Conservation (phyloP, 331 rosid species). For the Prunus yedoensis region DNA sequence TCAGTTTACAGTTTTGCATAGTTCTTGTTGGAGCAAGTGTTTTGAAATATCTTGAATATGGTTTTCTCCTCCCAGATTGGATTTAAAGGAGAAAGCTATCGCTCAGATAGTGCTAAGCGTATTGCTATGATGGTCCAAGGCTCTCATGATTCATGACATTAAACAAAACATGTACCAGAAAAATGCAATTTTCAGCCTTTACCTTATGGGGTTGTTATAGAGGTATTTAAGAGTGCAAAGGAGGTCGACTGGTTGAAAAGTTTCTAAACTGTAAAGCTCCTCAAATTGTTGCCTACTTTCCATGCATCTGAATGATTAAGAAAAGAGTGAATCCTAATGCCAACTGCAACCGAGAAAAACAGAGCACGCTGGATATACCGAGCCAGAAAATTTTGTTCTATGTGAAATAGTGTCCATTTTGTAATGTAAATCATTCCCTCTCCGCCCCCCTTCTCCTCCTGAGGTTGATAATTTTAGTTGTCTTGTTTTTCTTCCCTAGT, state of each 20-base stretch:
- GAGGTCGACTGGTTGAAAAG: conserved; percentile 29
- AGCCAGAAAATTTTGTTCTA: conserved; percentile 19
- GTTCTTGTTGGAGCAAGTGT: conserved; percentile 21
- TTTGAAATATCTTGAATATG: conserved; percentile 32
- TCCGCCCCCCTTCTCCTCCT: background rate
- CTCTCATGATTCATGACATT: conserved; percentile 70
- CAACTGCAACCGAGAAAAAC: conserved; percentile 24
- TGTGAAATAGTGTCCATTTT: conserved; percentile 38
- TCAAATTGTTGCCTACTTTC: conserved; percentile 7
- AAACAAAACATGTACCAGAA: conserved; percentile 38
- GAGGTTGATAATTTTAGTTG: background rate
- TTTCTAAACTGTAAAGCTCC: background rate
- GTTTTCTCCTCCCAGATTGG: conserved; percentile 58
- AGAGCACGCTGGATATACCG: conserved; percentile 8
- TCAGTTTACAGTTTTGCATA: background rate
- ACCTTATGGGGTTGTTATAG: conserved; percentile 45
- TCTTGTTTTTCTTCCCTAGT: background rate
- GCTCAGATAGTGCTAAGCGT: conserved; percentile 73
- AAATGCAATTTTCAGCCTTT: conserved; percentile 37
- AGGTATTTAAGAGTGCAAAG: conserved; percentile 43
- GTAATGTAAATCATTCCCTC: conserved; percentile 18
- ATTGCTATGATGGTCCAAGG: conserved; percentile 67
- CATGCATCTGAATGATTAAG: conserved; percentile 14
- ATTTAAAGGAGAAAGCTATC: conserved; percentile 70
- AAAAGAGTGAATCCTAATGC: conserved; percentile 10